A percentile compares a stretch with the other conserved stretches of the same genome.
Conservation (phyloP, 495 filamentous ascomycete species). For the Neurospora sp. region DNA sequence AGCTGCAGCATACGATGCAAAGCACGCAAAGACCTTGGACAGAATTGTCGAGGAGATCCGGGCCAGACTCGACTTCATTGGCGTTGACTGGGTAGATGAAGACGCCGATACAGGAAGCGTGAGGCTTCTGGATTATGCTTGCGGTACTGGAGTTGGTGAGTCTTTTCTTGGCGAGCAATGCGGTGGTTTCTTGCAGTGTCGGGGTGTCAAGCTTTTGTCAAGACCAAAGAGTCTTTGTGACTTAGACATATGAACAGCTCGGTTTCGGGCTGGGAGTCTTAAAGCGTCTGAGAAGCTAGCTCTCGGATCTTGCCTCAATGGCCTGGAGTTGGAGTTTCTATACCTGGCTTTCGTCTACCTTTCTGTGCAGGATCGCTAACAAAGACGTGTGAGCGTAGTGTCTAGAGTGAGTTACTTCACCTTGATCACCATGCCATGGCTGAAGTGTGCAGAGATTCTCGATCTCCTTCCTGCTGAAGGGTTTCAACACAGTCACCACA, state of each 20-base stretch:
- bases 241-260: not conserved
- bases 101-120: conserved; percentile 30
- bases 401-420: conserved; percentile 6
- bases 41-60: conserved; percentile 39
- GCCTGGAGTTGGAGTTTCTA: not conserved
- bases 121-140: conserved; percentile 65
- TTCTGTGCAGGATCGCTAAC: not conserved
- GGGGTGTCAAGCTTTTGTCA: not conserved
- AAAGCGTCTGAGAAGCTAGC: not conserved
- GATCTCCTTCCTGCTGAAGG: not conserved
- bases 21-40: conserved; percentile 28
- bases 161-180: conserved; percentile 34
- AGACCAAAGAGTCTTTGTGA: not conserved
- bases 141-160: conserved; percentile 53
- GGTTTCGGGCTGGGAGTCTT: not conserved
- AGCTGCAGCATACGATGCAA: conserved; percentile 31
- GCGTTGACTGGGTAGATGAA: conserved; percentile 41
- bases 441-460: not conserved
- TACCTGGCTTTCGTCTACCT: not conserved
- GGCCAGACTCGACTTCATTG: conserved; percentile 50
- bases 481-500: not conserved
- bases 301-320: not conserved
- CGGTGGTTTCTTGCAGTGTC: conserved; percentile 9
- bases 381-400: not conserved
- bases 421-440: not conserved